Conservation (phyloP, 2,329 filamentous ascomycete genomes). For the Aspergillus quadrilineatus region DNA sequence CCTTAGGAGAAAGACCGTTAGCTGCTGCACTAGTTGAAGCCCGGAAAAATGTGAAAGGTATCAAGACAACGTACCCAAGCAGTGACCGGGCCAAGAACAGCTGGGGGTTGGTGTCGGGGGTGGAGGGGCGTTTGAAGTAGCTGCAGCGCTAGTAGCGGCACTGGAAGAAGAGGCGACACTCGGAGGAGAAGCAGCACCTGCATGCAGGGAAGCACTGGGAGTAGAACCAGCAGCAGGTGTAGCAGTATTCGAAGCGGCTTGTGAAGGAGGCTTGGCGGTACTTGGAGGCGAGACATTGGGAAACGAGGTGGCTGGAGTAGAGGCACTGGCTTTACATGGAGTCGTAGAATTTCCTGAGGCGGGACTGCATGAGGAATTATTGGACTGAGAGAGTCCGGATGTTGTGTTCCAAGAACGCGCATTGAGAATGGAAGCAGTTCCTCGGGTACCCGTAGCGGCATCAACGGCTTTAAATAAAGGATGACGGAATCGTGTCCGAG, state of each 20-base stretch:
- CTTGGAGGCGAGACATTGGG: neutral
- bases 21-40: neutral
- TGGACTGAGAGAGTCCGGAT: too few relatives aligned
- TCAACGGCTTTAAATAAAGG: too few relatives aligned
- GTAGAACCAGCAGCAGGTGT: too few relatives aligned
- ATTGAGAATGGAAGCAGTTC: too few relatives aligned
- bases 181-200: too few relatives aligned
- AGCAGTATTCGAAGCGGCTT: too few relatives aligned
- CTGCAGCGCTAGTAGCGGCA: too few relatives aligned
- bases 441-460: too few relatives aligned
- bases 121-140: neutral
- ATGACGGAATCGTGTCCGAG: neutral
- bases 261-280: too few relatives aligned
- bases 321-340: neutral
- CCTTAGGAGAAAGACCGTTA: neutral
- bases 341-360: neutral
- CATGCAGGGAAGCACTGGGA: too few relatives aligned
- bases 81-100: slow-evolving; percentile 24
- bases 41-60: neutral
- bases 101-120: slow-evolving; percentile 2
- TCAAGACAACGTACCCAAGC: slow-evolving; percentile 17
- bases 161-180: too few relatives aligned
- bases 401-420: too few relatives aligned
- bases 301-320: neutral
- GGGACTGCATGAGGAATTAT: neutral